Evolutionary conservation across 208 protist species (phyloP).

Genomic region (Leishmania turanica): DNA sequence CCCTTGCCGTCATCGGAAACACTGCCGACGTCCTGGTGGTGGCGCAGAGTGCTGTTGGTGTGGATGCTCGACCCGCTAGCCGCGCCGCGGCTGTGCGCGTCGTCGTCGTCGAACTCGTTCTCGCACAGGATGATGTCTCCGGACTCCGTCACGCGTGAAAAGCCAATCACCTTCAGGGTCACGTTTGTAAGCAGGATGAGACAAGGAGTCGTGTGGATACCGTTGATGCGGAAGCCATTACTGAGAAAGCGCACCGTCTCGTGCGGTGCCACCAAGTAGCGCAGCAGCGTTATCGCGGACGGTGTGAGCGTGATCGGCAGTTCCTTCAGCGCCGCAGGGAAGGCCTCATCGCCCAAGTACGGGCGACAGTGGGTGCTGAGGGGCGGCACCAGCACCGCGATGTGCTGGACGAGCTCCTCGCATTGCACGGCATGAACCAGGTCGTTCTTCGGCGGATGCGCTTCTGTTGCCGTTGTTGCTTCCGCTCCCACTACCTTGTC

Average conservation of each 20-base stretch:
- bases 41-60: slow-evolving; percentile 3
- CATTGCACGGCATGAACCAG: slow-evolving; percentile 51
- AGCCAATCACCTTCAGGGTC: slow-evolving; percentile 70
- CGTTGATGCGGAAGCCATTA: slow-evolving; percentile 88
- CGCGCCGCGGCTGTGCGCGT: slow-evolving; percentile 5
- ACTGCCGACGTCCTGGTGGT: not conserved
- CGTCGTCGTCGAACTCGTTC: slow-evolving; percentile 30
- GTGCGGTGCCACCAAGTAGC: slow-evolving; percentile 67
- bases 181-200: slow-evolving; percentile 79
- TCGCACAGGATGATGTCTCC: slow-evolving; percentile 89
- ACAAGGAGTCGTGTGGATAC: slow-evolving; percentile 84
- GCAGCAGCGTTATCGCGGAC: slow-evolving; percentile 73
- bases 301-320: slow-evolving; percentile 46
- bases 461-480: not conserved
- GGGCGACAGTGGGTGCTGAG: slow-evolving; percentile 63
- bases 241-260: slow-evolving; percentile 85
- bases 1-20: not conserved
- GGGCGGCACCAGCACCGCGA: slow-evolving; percentile 59
- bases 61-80: slow-evolving; percentile 7
- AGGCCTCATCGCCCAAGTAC: slow-evolving; percentile 32
- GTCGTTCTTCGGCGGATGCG: slow-evolving; percentile 29
- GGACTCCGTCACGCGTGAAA: slow-evolving; percentile 67
- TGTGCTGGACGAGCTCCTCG: slow-evolving; percentile 71
- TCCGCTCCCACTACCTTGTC: not conserved
- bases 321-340: slow-evolving; percentile 48